Percentiles rank a stretch among this genome's conserved stretches.
These are phyloP conservation scores for Suillus fuscotomentosus DNA, from an alignment of 768 basidiomycete genomes.

Conservation along the genomic window DNA sequence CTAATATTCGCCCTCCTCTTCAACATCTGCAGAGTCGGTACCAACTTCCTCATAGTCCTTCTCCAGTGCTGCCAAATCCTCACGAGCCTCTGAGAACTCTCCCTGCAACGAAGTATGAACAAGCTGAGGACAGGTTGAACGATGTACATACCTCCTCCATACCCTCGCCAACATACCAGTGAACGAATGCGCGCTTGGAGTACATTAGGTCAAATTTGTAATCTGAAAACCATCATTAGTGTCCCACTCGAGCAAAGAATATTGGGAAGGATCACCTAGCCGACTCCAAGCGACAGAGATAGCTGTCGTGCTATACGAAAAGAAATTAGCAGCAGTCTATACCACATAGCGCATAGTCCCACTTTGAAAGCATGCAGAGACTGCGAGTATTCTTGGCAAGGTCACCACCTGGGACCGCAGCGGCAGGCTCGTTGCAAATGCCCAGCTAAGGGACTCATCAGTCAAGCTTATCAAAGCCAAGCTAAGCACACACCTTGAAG, in stretches of 20 bases:
- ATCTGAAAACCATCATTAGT: slow-evolving; percentile 44
- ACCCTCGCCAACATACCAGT: slow-evolving; percentile 98
- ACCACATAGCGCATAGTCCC: slow-evolving; percentile 18
- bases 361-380: slow-evolving; percentile 97
- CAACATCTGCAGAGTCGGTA: slow-evolving; percentile 70
- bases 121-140: neutral
- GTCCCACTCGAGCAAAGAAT: neutral
- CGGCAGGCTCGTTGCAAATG: slow-evolving; percentile 96
- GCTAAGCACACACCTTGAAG: slow-evolving; percentile 60
- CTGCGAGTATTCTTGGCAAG: slow-evolving; percentile 92
- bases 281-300: slow-evolving; percentile 96
- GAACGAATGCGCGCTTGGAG: slow-evolving; percentile 90
- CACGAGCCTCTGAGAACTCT: slow-evolving; percentile 97
- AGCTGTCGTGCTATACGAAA: slow-evolving; percentile 67
- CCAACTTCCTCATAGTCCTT: slow-evolving; percentile 93
- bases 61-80: slow-evolving; percentile 96
- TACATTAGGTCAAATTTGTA: slow-evolving; percentile 99
- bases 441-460: slow-evolving; percentile 58
- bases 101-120: slow-evolving; percentile 45
- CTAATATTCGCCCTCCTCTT: slow-evolving; percentile 63
- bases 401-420: slow-evolving; percentile 90
- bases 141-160: slow-evolving; percentile 79
- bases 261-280: slow-evolving; percentile 45
- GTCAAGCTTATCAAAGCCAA: slow-evolving; percentile 8
- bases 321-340: slow-evolving; percentile 1